Evolutionary conservation across 2,329 filamentous ascomycete genomes (phyloP).

Genomic region (Fusarium penzigii): DNA sequence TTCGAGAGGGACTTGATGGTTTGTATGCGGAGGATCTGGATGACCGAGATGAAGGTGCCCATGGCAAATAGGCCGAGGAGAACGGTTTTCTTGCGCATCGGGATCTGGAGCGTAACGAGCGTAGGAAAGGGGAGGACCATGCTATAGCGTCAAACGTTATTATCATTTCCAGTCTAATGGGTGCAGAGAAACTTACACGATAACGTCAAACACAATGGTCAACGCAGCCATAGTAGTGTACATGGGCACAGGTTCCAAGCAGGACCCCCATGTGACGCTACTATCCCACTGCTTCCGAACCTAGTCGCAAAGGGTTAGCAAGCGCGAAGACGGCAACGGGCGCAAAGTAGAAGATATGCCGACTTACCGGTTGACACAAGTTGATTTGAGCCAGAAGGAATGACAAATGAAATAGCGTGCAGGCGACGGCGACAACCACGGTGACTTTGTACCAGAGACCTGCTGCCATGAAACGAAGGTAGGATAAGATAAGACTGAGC

Average conservation of each 20-base stretch:
- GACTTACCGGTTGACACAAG: constrained; percentile 36
- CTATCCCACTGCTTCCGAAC: constrained; percentile 43
- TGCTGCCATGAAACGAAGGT: constrained; percentile 46
- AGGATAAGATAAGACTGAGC: constrained; percentile 45
- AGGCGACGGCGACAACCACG: constrained; percentile 35
- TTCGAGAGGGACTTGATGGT: constrained; percentile 46
- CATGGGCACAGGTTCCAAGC: constrained; percentile 41
- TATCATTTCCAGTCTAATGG: background rate
- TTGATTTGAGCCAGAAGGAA: constrained; percentile 39
- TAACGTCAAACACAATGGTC: constrained; percentile 43
- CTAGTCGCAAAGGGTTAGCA: background rate
- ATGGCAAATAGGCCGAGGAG: constrained; percentile 47
- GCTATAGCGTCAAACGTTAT: constrained; percentile 19
- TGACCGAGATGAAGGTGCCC: constrained; percentile 52
- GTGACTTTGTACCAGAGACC: constrained; percentile 35
- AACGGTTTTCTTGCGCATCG: constrained; percentile 42
- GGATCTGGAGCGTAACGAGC: constrained; percentile 39
- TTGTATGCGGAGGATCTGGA: constrained; percentile 52
- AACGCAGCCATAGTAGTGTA: constrained; percentile 44
- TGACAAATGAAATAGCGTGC: constrained; percentile 40
- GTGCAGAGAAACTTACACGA: constrained; percentile 34
- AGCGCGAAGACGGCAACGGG: no score
- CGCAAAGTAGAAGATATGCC: no score
- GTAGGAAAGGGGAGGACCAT: constrained; percentile 44
- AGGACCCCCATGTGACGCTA: constrained; percentile 36